A percentile compares a stretch with the other conserved stretches of the same genome.
Conservation (phyloP, 2,329 filamentous ascomycete species). For the Botrytis pseudocinerea region DNA sequence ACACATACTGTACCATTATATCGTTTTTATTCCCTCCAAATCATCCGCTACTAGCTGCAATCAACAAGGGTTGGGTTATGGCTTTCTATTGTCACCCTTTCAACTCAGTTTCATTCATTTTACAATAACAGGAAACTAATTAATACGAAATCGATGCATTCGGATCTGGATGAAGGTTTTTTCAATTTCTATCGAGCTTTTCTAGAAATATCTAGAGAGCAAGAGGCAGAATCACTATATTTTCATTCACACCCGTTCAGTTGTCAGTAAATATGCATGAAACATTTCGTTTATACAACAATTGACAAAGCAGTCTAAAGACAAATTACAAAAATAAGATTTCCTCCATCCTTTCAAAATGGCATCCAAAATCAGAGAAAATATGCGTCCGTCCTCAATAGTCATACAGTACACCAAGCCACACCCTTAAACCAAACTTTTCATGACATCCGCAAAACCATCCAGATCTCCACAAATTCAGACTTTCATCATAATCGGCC, state of each 20-base stretch:
- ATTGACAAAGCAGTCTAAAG: not conserved
- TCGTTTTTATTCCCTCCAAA: not conserved
- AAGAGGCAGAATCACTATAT: not conserved
- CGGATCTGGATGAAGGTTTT: fast-evolving
- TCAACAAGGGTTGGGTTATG: not conserved
- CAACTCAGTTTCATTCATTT: not conserved
- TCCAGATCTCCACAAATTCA: not conserved
- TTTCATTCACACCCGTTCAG: not conserved
- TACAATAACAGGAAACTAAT: not conserved
- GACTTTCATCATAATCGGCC: not conserved
- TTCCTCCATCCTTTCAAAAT: not conserved
- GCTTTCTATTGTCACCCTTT: not conserved
- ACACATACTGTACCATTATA: not conserved
- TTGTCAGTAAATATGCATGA: not conserved
- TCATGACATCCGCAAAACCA: not conserved
- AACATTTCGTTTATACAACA: not conserved
- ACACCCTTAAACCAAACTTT: not conserved
- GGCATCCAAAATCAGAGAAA: not conserved
- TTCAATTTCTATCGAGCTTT: not conserved
- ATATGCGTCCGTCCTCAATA: not conserved
- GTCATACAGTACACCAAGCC: not conserved
- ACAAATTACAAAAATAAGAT: not conserved
- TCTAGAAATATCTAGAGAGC: not conserved
- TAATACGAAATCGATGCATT: not conserved
- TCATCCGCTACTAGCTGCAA: not conserved